phyloP scores from a whole-genome alignment of 2,329 filamentous ascomycete species.

The Cladophialophora immunda region DNA sequence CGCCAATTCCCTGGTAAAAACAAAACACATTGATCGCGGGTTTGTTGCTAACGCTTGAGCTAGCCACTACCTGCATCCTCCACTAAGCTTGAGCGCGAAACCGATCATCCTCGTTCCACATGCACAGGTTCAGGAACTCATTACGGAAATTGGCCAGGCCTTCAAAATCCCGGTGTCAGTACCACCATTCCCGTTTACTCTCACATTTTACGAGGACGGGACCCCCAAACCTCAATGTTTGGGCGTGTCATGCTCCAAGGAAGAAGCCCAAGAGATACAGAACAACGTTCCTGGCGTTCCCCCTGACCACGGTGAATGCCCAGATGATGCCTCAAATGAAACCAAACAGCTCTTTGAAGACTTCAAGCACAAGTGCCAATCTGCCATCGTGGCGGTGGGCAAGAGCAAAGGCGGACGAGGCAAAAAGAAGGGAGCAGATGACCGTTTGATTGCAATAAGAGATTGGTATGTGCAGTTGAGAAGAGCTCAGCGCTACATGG shows the following conservation, averaged over 20 bases:
- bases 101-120: conserved; percentile 74
- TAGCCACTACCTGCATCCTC: conserved; percentile 74
- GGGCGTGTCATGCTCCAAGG: conserved; percentile 61
- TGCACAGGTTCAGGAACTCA: conserved; percentile 69
- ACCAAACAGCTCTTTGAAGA: conserved; percentile 48
- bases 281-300: conserved; percentile 45
- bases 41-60: conserved; percentile 4
- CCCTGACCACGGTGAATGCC: conserved; percentile 40
- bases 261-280: conserved; percentile 51
- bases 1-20: not conserved
- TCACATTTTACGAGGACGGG: conserved; percentile 68
- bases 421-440: conserved; percentile 60
- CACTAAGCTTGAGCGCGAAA: conserved; percentile 54
- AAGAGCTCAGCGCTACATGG: conserved; percentile 74
- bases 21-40: not conserved
- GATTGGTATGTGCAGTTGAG: conserved; percentile 67
- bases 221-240: conserved; percentile 74
- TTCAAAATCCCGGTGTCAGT: conserved; percentile 67
- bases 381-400: conserved; percentile 56
- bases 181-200: conserved; percentile 67
- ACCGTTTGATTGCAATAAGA: conserved; percentile 60
- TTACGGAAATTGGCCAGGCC: conserved; percentile 69
- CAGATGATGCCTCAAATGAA: conserved; percentile 41
- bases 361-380: conserved; percentile 65
- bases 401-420: conserved; percentile 59